These are phyloP conservation scores for Blastobotrys robertii DNA, from an alignment of 805 yeast genomes.

Conservation along the genomic window DNA sequence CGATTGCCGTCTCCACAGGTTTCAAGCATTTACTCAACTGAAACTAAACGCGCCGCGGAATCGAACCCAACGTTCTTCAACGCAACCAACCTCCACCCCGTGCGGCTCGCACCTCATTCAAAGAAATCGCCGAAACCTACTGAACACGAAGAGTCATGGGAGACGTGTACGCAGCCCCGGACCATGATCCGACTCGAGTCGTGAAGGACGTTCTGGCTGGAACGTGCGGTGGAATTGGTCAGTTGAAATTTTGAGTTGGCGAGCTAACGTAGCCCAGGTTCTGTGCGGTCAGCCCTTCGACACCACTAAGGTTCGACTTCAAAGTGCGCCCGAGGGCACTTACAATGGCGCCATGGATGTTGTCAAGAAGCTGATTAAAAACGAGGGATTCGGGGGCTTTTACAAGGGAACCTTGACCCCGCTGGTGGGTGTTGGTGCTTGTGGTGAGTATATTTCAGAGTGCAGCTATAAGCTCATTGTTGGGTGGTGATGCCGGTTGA, in stretches of 20 bases:
- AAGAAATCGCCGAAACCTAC: too few species aligned
- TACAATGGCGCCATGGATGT: slow-evolving; percentile 71
- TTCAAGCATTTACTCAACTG: too few species aligned
- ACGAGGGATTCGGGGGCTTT: slow-evolving; percentile 81
- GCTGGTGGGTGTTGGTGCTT: slow-evolving; percentile 88
- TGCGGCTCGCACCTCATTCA: too few species aligned
- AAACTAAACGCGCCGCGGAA: too few species aligned
- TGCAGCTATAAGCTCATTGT: too few species aligned
- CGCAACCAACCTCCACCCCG: too few species aligned
- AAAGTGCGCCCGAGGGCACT: slow-evolving; percentile 72
- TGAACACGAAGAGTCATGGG: too few species aligned
- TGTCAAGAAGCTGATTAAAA: slow-evolving; percentile 53
- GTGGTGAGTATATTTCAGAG: slow-evolving; percentile 44
- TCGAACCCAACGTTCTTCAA: too few species aligned
- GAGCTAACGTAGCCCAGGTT: slow-evolving; percentile 56
- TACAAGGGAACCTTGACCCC: slow-evolving; percentile 95
- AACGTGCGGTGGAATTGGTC: slow-evolving; percentile 75
- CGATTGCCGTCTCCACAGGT: too few species aligned
- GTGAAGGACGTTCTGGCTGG: slow-evolving; percentile 79
- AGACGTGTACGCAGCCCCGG: too few species aligned
- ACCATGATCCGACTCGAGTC: too few species aligned
- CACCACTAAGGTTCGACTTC: slow-evolving; percentile 86
- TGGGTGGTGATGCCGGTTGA: slow-evolving; percentile 7
- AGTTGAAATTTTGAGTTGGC: neutral
- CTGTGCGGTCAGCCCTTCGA: slow-evolving; percentile 95